phyloP scores from a whole-genome alignment of 345 rosid species.

The Garcia nutans region DNA sequence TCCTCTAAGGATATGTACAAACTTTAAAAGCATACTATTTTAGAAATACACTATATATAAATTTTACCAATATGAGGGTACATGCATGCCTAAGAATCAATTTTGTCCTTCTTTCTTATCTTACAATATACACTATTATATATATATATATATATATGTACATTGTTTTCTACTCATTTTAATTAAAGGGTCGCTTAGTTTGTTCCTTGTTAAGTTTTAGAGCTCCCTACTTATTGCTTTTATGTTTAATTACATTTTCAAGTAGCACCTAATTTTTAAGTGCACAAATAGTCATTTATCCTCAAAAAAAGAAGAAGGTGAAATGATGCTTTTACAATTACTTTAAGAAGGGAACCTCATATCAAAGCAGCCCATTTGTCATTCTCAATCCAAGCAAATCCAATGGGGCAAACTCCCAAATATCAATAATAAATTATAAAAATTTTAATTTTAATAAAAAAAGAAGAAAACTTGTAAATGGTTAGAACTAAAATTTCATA shows the following conservation, averaged over 20 bases:
- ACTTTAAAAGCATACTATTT: too few species aligned
- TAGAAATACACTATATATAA: neutral
- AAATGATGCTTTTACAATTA: neutral
- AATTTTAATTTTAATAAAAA: neutral
- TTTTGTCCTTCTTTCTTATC: neutral
- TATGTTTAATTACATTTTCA: too few species aligned
- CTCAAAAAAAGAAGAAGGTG: neutral
- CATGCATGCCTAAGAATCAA: neutral
- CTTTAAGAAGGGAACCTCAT: neutral
- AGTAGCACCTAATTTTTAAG: constrained; percentile 6
- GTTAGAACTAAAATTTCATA: too few species aligned
- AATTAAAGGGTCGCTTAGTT: neutral
- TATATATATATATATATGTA: neutral
- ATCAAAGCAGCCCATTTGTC: constrained; percentile 6
- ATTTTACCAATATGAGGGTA: constrained; percentile 2
- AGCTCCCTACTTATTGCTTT: neutral
- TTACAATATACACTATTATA: neutral
- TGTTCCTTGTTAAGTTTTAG: neutral
- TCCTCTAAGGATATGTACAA: too few species aligned
- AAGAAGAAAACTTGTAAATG: neutral
- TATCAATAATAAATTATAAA: too few species aligned
- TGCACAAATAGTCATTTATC: neutral
- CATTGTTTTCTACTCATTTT: neutral
- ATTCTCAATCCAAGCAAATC: neutral
- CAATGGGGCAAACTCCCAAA: too few species aligned